Conservation (phyloP, 306 rosid species). For the Trifolium fragiferum region DNA sequence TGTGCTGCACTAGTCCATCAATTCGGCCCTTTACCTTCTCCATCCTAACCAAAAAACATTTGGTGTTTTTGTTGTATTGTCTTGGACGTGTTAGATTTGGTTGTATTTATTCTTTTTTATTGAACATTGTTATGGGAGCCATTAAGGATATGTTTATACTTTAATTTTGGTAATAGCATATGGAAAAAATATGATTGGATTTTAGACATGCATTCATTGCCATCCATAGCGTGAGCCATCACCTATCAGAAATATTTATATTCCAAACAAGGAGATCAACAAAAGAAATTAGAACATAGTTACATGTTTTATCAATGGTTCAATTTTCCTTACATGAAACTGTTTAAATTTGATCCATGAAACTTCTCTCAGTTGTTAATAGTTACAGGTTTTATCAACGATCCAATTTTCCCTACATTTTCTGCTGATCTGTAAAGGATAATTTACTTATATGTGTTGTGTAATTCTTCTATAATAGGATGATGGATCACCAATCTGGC, state of each 20-base stretch:
- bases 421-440: conserved; percentile 27
- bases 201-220: neutral
- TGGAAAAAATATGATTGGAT: neutral
- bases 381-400: conserved; percentile 2
- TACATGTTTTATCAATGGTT: conserved; percentile 6
- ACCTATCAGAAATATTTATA: neutral
- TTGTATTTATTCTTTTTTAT: neutral
- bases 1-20: neutral
- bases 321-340: conserved; percentile 9
- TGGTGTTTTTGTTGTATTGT: neutral
- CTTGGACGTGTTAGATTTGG: neutral
- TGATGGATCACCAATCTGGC: conserved; percentile 56
- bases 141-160: neutral
- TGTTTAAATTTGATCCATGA: neutral
- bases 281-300: neutral
- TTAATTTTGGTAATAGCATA: conserved; percentile 4
- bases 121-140: conserved; percentile 23
- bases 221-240: neutral
- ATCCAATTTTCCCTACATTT: conserved; percentile 15
- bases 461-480: conserved; percentile 40
- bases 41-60: neutral
- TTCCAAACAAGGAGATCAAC: neutral
- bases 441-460: conserved; percentile 22
- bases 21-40: neutral
- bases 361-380: conserved; percentile 18